Evolutionary conservation across 2,329 filamentous ascomycete genomes (phyloP).

Genomic region (Monilinia aucupariae): DNA sequence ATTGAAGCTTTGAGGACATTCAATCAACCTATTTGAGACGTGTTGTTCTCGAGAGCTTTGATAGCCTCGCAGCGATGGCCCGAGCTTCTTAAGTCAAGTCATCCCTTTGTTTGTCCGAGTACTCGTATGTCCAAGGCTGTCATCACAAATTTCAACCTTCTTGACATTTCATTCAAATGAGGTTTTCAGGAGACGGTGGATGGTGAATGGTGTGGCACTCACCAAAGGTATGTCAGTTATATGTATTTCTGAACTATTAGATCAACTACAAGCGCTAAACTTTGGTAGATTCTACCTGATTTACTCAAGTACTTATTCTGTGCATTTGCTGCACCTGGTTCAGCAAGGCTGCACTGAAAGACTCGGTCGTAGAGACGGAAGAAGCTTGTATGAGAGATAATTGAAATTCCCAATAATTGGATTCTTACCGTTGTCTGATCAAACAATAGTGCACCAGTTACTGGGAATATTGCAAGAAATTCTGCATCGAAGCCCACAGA

Average conservation of each 20-base stretch:
- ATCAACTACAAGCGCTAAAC: not conserved
- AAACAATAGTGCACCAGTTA: not conserved
- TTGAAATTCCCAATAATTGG: not conserved
- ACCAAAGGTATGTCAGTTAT: not conserved
- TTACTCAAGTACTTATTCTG: not conserved
- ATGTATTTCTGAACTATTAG: not conserved
- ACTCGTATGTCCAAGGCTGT: not conserved
- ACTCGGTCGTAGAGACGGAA: not conserved
- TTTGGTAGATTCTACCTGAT: not conserved
- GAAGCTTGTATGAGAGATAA: not conserved
- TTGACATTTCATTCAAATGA: not conserved
- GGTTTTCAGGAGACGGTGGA: not conserved
- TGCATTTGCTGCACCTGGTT: not conserved
- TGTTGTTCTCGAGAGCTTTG: conserved; percentile 16
- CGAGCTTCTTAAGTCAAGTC: conserved; percentile 8
- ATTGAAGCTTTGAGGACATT: not conserved
- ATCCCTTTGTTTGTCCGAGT: not conserved
- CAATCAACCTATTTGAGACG: conserved; percentile 10
- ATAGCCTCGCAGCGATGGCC: conserved; percentile 14
- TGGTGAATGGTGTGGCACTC: not conserved
- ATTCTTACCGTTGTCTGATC: not conserved
- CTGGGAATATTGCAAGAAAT: too few species aligned
- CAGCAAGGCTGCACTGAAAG: conserved; percentile 4
- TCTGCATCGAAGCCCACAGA: too few species aligned
- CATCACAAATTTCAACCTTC: not conserved